Evolutionary conservation across 768 basidiomycete genomes (phyloP), one percentile per base, ranked within the genome.

Genomic region (Serendipita sp.): DNA sequence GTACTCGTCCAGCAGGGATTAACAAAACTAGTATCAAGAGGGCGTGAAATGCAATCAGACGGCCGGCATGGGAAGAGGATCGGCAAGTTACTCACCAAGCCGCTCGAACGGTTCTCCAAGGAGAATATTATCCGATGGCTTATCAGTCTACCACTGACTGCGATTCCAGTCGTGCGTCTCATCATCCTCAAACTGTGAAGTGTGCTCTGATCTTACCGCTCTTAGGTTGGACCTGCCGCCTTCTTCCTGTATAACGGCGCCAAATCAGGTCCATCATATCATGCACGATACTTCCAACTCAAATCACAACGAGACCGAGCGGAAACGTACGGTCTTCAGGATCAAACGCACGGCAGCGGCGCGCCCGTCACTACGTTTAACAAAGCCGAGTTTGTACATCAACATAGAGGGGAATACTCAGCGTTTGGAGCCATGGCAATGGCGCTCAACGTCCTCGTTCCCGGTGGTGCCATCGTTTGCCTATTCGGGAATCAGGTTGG

Each of bases 251-350:
- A 54, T 18, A n/a, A 66, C 77, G 78, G 78, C 34, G 69, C 68
- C 18, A 78, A 78, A 67, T 67, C 73, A 30, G 86, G 86, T 2
- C 83, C 85, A 0, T 73, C 76, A 5, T 84, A 80, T 73, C 83
- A 86, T 72, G 70, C 78, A 4, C 79, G 85, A 46, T 89, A 86
- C 72, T 89, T 87, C 75, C 81, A 85, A 73, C 77, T 87, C 56
- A 86, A 86, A 72, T 79, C 78, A 0, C 77, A 79, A 66, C 76
- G 77, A 69, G 74, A 75, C 34, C 64, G 70, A 15, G 76, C 80
- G 65, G 35, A 28, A n/a, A 24, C 56, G 16, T 24, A 24, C 16
- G 28, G 35, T 10, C 30, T 24, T 4, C 28, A 60, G 10, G 56
- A 35, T 8, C 18, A 18, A 8, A 32, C 48, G n/a, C 30, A 5